Base-by-base conservation (phyloP, 768 basidiomycete species). In the Porpolomopsis calyptriformis region DNA sequence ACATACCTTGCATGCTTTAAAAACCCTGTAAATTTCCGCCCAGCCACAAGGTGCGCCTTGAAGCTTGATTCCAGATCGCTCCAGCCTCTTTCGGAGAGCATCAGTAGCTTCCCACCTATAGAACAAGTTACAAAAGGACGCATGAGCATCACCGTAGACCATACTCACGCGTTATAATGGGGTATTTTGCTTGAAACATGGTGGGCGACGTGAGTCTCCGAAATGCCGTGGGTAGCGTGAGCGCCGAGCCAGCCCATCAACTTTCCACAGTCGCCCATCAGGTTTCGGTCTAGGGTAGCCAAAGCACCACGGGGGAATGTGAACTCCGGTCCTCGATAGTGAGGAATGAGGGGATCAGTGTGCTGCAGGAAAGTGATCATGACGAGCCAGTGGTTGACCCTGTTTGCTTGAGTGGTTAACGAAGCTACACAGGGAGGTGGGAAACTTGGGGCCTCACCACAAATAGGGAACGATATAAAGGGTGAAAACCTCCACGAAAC, bases 321-420 rank as follows among this genome's bases (percentile, higher is more conserved):
- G 74, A 94, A 97, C 59, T 85, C 82, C 29, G 77, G 60, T 11
- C 82, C 77, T 52, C 87, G 85, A 74, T 96, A 97, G 67, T 97
- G 94, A 40, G 93, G 93, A 36, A 98, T 77, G 38, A 85, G 63
- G 16, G 93, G 90, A 67, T 97, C 94, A 56, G 94, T 97, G 72
- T 99, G 94, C 69, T 99, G 94, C 42, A 97, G 73, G 84, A 90
- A 97, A 16, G 92, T 96, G 70, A 97, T 96, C 56, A 91, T 58
- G 47, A 97, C 89, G 45, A 97, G 75, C 92, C 92, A 96, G 72
- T 91, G 88, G 72, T 89, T 89, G 45, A 84, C 79, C 80, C 77
- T 82, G 49, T 8, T 10, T 8, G 6, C 29, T 10, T 11, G 8
- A 49, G 49, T 0, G 44, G 35, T 34, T 9, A 40, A n/a, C n/a